Percentiles rank a stretch among this genome's conserved stretches.
These are phyloP conservation scores for Metarhizium album DNA, from an alignment of 2,329 filamentous ascomycete species.

Conservation along the genomic window DNA sequence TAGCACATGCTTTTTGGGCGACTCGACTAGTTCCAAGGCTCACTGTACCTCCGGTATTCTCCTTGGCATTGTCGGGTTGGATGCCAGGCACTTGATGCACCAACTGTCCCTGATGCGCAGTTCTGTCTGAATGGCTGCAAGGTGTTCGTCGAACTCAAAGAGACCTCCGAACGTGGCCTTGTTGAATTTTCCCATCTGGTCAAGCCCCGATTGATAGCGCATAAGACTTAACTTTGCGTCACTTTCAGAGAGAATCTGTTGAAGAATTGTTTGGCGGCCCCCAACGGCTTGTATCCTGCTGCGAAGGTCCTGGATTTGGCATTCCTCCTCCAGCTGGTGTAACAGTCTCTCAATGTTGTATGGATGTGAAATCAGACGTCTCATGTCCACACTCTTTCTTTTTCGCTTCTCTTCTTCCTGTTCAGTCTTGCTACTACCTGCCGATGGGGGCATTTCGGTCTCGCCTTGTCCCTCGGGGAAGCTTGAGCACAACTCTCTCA, in stretches of 20 bases:
- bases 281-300: background rate
- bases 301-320: background rate
- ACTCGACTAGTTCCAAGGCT: background rate
- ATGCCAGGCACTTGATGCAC: slow-evolving; percentile 9
- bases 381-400: background rate
- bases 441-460: background rate
- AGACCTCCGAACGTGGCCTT: slow-evolving; percentile 10
- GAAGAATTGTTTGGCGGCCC: background rate
- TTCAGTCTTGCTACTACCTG: background rate
- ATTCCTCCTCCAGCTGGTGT: background rate
- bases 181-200: background rate
- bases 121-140: slow-evolving; percentile 11
- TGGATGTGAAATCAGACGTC: slow-evolving; percentile 14
- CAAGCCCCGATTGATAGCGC: slow-evolving; percentile 9
- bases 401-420: background rate
- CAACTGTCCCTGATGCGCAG: fast-evolving
- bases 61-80: background rate
- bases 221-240: background rate
- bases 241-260: slow-evolving; percentile 6
- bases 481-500: background rate
- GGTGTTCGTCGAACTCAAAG: slow-evolving; percentile 10
- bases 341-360: slow-evolving; percentile 20
- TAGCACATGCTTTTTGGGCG: slow-evolving; percentile 3
- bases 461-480: background rate
- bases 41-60: background rate